Evolutionary conservation across 2,329 filamentous ascomycete genomes (phyloP).

Genomic region (Fusarium sp.): DNA sequence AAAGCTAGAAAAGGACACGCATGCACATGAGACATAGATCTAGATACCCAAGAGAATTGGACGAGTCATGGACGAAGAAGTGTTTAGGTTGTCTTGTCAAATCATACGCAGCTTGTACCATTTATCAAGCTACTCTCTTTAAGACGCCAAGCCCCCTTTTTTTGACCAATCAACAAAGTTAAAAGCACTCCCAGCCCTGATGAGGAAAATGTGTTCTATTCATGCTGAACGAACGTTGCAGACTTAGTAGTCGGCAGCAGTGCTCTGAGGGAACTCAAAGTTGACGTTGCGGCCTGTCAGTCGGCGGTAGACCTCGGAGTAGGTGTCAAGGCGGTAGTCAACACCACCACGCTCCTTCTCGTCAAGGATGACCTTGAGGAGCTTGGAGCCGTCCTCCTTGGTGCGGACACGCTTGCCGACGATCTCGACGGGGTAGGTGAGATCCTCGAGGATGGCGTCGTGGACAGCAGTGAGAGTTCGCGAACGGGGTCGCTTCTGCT

Average conservation of each 20-base stretch:
- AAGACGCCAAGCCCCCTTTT: constrained; percentile 59
- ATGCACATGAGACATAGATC: constrained; percentile 39
- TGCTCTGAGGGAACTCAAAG: constrained; percentile 97
- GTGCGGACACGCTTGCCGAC: constrained; percentile 98
- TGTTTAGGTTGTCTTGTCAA: constrained; percentile 48
- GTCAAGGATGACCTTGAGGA: constrained; percentile 98
- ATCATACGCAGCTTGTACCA: constrained; percentile 57
- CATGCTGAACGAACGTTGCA: constrained; percentile 24
- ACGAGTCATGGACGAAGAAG: constrained; percentile 44
- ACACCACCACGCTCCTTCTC: constrained; percentile 99
- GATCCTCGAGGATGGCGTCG: constrained; percentile 96
- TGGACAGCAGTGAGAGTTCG: constrained; percentile 98
- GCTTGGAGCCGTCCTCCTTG: constrained; percentile 98
- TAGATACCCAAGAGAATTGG: constrained; percentile 54
- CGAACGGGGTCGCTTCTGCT: constrained; percentile 97
- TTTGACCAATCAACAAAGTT: constrained; percentile 52
- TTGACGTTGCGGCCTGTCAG: constrained; percentile 95
- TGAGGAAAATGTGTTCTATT: constrained; percentile 28
- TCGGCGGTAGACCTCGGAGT: constrained; percentile 99
- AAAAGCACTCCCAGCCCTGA: constrained; percentile 48
- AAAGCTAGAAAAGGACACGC: constrained; percentile 25
- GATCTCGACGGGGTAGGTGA: constrained; percentile 99
- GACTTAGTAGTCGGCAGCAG: constrained; percentile 80
- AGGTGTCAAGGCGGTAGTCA: constrained; percentile 99
- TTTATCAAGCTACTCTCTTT: constrained; percentile 60